A percentile compares a stretch with the other conserved stretches of the same genome.
Conservation (phyloP, 1,284 basidiomycete genomes). For the Coriolopsis trogii region DNA sequence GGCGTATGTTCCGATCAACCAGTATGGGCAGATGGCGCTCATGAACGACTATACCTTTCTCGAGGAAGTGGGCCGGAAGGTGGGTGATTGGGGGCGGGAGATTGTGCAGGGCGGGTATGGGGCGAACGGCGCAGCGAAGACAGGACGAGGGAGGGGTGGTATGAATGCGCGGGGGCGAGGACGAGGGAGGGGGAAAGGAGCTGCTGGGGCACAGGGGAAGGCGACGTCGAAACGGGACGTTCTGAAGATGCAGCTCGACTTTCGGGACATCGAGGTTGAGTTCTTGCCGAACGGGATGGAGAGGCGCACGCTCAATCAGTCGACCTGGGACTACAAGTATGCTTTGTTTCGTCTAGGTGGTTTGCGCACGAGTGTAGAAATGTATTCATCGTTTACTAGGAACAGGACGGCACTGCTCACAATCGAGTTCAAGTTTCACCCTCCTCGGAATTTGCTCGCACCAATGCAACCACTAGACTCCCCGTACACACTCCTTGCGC, state of each 20-base stretch:
- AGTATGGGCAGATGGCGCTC: slow-evolving; percentile 81
- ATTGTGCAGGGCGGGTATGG: slow-evolving; percentile 59
- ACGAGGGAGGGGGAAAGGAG: slow-evolving; percentile 32
- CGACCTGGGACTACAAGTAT: slow-evolving; percentile 80
- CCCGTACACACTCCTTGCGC: slow-evolving; percentile 57
- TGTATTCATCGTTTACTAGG: slow-evolving; percentile 41
- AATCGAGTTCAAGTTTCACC: slow-evolving; percentile 68
- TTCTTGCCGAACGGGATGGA: slow-evolving; percentile 85
- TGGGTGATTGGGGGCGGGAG: slow-evolving; percentile 71
- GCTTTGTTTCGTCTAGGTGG: slow-evolving; percentile 33
- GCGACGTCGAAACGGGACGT: slow-evolving; percentile 59
- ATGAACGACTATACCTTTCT: slow-evolving; percentile 86
- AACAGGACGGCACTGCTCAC: slow-evolving; percentile 71
- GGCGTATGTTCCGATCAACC: slow-evolving; percentile 76
- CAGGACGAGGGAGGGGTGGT: slow-evolving; percentile 24
- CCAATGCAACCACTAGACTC: slow-evolving; percentile 40
- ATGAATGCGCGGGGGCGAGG: slow-evolving; percentile 23
- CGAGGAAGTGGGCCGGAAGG: slow-evolving; percentile 76
- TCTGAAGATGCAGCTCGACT: slow-evolving; percentile 67
- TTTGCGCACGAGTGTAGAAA: slow-evolving; percentile 2
- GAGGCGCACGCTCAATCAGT: slow-evolving; percentile 73
- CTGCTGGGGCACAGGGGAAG: slow-evolving; percentile 31
- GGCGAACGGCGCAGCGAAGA: slow-evolving; percentile 6
- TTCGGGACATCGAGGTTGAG: slow-evolving; percentile 72
- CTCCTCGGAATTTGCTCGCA: slow-evolving; percentile 45